Evolutionary conservation across 1,139 yeast species (phyloP), one percentile per base, ranked within the genome.

Genomic region (Nakaseomyces nivariensis): DNA sequence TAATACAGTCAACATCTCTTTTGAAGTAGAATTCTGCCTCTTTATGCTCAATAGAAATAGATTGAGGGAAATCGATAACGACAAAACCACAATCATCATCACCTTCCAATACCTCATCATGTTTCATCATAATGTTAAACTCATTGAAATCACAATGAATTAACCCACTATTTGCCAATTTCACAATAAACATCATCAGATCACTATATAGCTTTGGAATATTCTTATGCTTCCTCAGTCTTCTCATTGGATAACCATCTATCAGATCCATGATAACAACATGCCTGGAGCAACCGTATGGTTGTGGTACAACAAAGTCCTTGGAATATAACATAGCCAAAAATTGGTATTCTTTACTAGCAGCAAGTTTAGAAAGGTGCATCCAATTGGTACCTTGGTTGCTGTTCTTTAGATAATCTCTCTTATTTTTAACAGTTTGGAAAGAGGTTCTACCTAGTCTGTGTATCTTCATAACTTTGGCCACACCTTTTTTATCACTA

Each of bases 121-220:
- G 22, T 49, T 86, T 74, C 43, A 94, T 85, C 75, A 92, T 86
- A 58, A 92, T 89, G 67, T 92, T 92, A 69, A 92, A 92, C 67
- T 92, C 99, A 67, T 92, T 92, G 68, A 84, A 92, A 72, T 92
- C 99, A 74, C 98, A 90, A 69, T 92, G 99, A 52, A 92, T 90
- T 54, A 92, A 74, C 1, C 99, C 99, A 58, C 83, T 79, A 59
- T 85, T 82, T 3, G 87, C 98, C 52, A 92, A 72, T 55, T 80
- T 77, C 13, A 90, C 95, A 37, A 87, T 82, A 61, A 92, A 90
- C 53, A 74, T 72, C 97, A 92, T 90, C 60, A 94, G 72, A 50
- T 89, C 85, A 27, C 87, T 79, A 66, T 92, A 92, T 48, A 92
- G 73, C 55, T 79, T 76, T 53, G 81, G 79, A 57, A 85, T 78